A percentile compares a stretch with the other conserved stretches of the same genome.
These are phyloP conservation scores for Taiozyma sp. DNA, from an alignment of 1,139 yeast species.

Conservation along the genomic window DNA sequence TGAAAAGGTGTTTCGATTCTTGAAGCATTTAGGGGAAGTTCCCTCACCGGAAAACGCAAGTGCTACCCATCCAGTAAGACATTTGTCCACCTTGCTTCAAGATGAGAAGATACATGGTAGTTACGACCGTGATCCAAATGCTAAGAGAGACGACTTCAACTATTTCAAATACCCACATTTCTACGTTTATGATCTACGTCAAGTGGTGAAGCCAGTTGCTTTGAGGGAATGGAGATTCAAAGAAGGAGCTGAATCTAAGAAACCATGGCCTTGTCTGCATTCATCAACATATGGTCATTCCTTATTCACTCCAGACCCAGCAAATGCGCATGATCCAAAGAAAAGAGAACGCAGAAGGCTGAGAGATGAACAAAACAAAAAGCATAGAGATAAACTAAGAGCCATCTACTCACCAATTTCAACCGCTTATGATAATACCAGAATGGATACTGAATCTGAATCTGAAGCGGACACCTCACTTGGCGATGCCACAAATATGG, in stretches of 20 bases:
- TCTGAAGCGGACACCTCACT: background rate
- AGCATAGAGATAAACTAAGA: conserved; percentile 28
- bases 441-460: background rate
- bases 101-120: conserved; percentile 87
- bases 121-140: conserved; percentile 82
- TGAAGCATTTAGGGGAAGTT: conserved; percentile 61
- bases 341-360: conserved; percentile 29
- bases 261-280: conserved; percentile 30
- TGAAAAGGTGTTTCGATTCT: conserved; percentile 78
- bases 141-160: conserved; percentile 77
- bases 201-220: conserved; percentile 75
- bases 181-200: conserved; percentile 76
- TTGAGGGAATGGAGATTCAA: conserved; percentile 67
- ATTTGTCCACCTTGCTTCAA: conserved; percentile 60
- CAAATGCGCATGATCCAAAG: conserved; percentile 24
- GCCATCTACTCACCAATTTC: conserved; percentile 10
- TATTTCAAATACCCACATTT: conserved; percentile 75
- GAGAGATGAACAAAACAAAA: conserved; percentile 27
- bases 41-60: conserved; percentile 19
- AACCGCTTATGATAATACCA: background rate
- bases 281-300: conserved; percentile 37
- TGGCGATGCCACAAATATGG: background rate
- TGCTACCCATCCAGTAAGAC: conserved; percentile 12
- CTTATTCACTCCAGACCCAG: conserved; percentile 27
- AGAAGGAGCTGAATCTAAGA: conserved; percentile 17